Conservation (phyloP, 2,329 filamentous ascomycete species). For the Ceratocystis cacaofunesta region DNA sequence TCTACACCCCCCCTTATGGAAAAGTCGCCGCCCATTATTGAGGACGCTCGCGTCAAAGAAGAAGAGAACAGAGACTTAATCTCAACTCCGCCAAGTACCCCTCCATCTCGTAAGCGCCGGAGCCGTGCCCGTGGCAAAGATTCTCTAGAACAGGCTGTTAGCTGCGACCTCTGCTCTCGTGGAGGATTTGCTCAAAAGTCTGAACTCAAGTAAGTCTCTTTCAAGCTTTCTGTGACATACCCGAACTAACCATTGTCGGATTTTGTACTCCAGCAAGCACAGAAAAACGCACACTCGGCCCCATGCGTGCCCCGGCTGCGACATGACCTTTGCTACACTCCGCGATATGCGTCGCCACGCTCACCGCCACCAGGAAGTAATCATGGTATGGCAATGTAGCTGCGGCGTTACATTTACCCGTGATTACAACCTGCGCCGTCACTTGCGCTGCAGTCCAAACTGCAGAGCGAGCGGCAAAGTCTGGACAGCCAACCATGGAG, state of each 20-base stretch:
- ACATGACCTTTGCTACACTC: not conserved
- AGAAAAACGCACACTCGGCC: constrained; percentile 3
- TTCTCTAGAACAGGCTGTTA: not conserved
- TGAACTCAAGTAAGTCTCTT: not conserved
- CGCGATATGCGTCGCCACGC: constrained; percentile 14
- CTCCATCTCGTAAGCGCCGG: not conserved
- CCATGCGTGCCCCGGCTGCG: constrained; percentile 8
- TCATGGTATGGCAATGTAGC: constrained; percentile 9
- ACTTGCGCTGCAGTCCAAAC: not conserved
- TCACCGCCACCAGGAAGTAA: constrained; percentile 1
- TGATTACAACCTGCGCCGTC: constrained; percentile 15
- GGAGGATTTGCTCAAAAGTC: not conserved
- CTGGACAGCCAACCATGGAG: constrained; percentile 7
- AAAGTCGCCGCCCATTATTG: not conserved
- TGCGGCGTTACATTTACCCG: constrained; percentile 12
- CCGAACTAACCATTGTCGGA: not conserved
- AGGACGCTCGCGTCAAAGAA: not conserved
- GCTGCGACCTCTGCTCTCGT: not conserved
- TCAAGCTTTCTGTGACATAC: not conserved
- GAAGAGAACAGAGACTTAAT: not conserved
- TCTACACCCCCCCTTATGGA: not conserved
- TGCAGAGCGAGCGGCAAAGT: not conserved
- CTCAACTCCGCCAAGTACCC: not conserved
- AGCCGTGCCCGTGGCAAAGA: not conserved
- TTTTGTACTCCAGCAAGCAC: constrained; percentile 3